Percentiles rank a stretch among this genome's conserved stretches.
phyloP scores from a whole-genome alignment of 805 yeast genomes.

The Kuraishia borneana region DNA sequence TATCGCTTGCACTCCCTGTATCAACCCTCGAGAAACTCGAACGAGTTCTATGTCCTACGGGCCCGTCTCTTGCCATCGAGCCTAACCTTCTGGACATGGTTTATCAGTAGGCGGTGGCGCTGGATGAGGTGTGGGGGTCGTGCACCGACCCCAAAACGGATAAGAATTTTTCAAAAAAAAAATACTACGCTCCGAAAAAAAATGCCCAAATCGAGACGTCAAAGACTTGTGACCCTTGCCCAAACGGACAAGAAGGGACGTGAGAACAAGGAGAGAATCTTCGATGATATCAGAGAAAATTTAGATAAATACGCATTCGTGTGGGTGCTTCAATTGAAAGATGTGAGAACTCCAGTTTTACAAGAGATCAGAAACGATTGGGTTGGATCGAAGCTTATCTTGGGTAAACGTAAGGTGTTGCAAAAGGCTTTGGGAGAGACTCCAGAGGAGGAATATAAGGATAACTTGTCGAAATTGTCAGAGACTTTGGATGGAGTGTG shows the following conservation, averaged over 20 bases:
- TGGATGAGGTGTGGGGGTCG: too few relatives aligned
- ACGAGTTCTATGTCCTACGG: neutral
- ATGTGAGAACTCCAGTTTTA: slow-evolving; percentile 90
- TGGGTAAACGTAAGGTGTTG: slow-evolving; percentile 90
- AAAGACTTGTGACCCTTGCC: slow-evolving; percentile 90
- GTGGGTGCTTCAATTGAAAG: slow-evolving; percentile 82
- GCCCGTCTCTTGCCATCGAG: too few relatives aligned
- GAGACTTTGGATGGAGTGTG: slow-evolving; percentile 63
- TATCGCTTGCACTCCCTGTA: neutral
- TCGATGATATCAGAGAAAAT: slow-evolving; percentile 78
- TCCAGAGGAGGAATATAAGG: slow-evolving; percentile 83
- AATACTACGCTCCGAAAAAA: slow-evolving; percentile 6
- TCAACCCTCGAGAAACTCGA: neutral
- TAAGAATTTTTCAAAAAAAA: neutral
- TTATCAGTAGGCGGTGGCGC: too few relatives aligned
- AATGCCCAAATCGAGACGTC: slow-evolving; percentile 97
- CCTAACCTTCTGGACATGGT: too few relatives aligned
- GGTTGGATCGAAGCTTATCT: slow-evolving; percentile 78
- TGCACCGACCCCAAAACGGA: neutral
- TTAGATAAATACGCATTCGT: slow-evolving; percentile 68
- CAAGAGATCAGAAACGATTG: slow-evolving; percentile 90
- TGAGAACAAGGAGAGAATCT: slow-evolving; percentile 83
- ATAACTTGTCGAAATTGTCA: slow-evolving; percentile 63
- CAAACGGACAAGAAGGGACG: slow-evolving; percentile 94
- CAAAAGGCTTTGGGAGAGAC: slow-evolving; percentile 87